phyloP scores from a whole-genome alignment of 1,284 basidiomycete genomes.

The Moesziomyces sp. region DNA sequence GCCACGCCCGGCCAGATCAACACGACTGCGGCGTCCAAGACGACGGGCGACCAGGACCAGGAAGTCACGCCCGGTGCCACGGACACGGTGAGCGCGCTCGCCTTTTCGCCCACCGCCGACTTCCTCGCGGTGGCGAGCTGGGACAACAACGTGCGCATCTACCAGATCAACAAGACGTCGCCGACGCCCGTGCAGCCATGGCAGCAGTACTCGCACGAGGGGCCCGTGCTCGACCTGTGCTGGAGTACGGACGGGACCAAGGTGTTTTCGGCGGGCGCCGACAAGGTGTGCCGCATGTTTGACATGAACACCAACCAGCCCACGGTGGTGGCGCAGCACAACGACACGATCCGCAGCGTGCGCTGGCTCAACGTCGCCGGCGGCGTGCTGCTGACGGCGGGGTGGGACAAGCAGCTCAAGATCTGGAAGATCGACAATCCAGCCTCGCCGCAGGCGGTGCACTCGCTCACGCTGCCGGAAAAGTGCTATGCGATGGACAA shows the following conservation, averaged over 20 bases:
- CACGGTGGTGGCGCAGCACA: conserved; percentile 81
- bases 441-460: conserved; percentile 50
- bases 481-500: conserved; percentile 87
- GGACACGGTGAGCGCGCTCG: conserved; percentile 67
- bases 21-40: conserved; percentile 48
- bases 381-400: conserved; percentile 83
- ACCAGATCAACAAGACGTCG: conserved; percentile 74
- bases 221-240: conserved; percentile 81
- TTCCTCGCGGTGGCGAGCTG: conserved; percentile 69
- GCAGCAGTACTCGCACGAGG: conserved; percentile 78
- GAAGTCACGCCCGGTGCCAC: conserved; percentile 73
- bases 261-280: conserved; percentile 84
- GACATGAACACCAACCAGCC: conserved; percentile 77
- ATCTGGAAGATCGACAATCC: conserved; percentile 60
- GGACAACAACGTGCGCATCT: conserved; percentile 71
- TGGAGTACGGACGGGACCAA: conserved; percentile 87
- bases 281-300: conserved; percentile 84
- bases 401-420: conserved; percentile 91
- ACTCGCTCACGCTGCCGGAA: conserved; percentile 76
- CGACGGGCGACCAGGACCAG: conserved; percentile 72
- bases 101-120: conserved; percentile 68
- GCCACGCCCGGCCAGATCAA: conserved; percentile 46
- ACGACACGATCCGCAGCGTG: conserved; percentile 81
- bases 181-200: conserved; percentile 76
- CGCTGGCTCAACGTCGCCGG: conserved; percentile 78